These are phyloP conservation scores for Moelleriella libera DNA, from an alignment of 2,329 filamentous ascomycete genomes.

Conservation along the genomic window DNA sequence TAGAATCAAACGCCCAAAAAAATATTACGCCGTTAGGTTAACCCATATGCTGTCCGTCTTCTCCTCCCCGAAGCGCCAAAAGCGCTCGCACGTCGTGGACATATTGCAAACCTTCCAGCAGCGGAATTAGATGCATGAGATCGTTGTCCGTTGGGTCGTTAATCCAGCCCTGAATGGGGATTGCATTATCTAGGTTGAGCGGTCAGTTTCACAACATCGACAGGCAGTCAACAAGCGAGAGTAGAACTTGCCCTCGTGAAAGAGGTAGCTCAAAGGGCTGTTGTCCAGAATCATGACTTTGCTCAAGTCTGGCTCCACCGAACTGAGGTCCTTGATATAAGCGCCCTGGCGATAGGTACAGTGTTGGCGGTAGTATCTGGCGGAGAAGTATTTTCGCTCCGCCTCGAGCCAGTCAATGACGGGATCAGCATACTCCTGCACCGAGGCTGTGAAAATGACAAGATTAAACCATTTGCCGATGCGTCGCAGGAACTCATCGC, in stretches of 20 bases:
- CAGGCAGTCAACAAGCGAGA: not conserved
- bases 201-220: not conserved
- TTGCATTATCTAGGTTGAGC: conserved; percentile 67
- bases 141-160: conserved; percentile 96
- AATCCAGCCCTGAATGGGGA: conserved; percentile 98
- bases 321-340: conserved; percentile 95
- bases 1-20: conserved; percentile 4
- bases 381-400: conserved; percentile 91
- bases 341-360: conserved; percentile 91
- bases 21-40: conserved; percentile 7
- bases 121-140: conserved; percentile 77
- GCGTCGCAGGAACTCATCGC: conserved; percentile 86
- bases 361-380: conserved; percentile 89
- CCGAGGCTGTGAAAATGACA: conserved; percentile 90
- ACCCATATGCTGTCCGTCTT: conserved; percentile 51
- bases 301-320: conserved; percentile 90
- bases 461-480: conserved; percentile 97
- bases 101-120: conserved; percentile 90
- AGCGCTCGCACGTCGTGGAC: conserved; percentile 90
- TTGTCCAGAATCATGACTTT: conserved; percentile 99
- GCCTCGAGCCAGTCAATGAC: conserved; percentile 98
- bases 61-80: conserved; percentile 75
- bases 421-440: conserved; percentile 96
- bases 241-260: conserved; percentile 69
- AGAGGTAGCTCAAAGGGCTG: conserved; percentile 94